Percentiles rank a stretch among this genome's conserved stretches.
phyloP scores from a whole-genome alignment of 202 grass and related monocot species.

The Eragrostis tef region DNA sequence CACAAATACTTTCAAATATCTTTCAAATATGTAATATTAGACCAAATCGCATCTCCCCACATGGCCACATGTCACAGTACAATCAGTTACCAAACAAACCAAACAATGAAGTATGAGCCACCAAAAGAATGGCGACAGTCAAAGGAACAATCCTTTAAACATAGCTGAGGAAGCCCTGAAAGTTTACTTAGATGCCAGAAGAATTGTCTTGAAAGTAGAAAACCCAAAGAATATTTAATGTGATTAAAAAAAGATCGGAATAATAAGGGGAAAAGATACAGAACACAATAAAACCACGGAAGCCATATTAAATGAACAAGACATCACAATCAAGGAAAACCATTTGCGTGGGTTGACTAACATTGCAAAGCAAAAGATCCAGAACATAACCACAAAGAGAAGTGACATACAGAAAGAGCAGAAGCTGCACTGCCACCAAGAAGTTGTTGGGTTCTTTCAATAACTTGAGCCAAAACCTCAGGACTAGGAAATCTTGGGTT shows the following conservation, averaged over 20 bases:
- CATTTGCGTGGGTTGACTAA: conserved; percentile 20
- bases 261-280: conserved; percentile 4
- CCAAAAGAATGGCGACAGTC: conserved; percentile 10
- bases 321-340: not conserved
- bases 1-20: conserved; percentile 9
- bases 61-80: not conserved
- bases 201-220: not conserved
- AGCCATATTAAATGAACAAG: not conserved
- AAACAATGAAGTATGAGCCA: not conserved
- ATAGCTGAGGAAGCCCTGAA: too few relatives aligned
- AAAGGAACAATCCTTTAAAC: not conserved
- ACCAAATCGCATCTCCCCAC: not conserved
- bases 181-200: not conserved
- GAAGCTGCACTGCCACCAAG: conserved; percentile 66
- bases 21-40: conserved; percentile 17
- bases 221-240: conserved; percentile 4
- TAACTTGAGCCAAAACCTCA: conserved; percentile 76
- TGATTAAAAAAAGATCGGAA: conserved; percentile 15
- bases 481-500: conserved; percentile 70
- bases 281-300: conserved; percentile 21
- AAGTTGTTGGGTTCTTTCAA: conserved; percentile 73
- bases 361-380: conserved; percentile 24
- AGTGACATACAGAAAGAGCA: conserved; percentile 78
- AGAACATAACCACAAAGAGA: conserved; percentile 34
- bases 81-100: not conserved